A percentile compares a stretch with the other conserved stretches of the same genome.
Evolutionary conservation across 2,329 filamentous ascomycete genomes (phyloP).

Genomic region (Fonsecaea erecta): DNA sequence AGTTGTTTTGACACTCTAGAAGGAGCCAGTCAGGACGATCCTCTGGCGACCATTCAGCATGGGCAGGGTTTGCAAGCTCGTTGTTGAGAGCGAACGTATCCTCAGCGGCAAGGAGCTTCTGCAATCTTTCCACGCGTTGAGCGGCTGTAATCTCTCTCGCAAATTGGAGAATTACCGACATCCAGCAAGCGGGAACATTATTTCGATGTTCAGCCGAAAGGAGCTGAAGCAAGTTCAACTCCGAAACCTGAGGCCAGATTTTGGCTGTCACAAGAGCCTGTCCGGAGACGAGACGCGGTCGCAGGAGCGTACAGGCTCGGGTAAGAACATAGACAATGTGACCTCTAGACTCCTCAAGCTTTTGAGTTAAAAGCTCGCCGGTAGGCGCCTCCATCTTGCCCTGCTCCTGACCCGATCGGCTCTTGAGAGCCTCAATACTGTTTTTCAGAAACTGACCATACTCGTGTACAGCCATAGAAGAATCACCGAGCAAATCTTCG

Average conservation of each 20-base stretch:
- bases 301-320: conserved; percentile 9
- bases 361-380: neutral
- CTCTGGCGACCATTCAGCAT: conserved; percentile 59
- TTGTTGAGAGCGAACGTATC: conserved; percentile 35
- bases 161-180: conserved; percentile 36
- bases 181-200: conserved; percentile 30
- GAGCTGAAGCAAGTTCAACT: conserved; percentile 37
- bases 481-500: conserved; percentile 5
- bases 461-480: neutral
- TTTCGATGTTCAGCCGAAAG: conserved; percentile 32
- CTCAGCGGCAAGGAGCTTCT: conserved; percentile 22
- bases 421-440: conserved; percentile 12
- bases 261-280: conserved; percentile 10
- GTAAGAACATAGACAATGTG: conserved; percentile 9
- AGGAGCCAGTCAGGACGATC: conserved; percentile 65
- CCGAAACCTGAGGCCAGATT: conserved; percentile 36
- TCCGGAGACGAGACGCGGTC: neutral
- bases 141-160: conserved; percentile 40
- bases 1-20: conserved; percentile 66
- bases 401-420: neutral
- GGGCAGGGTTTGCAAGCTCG: conserved; percentile 58
- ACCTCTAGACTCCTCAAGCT: conserved; percentile 6
- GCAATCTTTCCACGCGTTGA: conserved; percentile 41
- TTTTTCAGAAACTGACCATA: conserved; percentile 12
- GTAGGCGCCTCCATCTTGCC: neutral